Evolutionary conservation across 352 stramenopile genomes (phyloP).

Genomic region (Phytophthora pluvialis): DNA sequence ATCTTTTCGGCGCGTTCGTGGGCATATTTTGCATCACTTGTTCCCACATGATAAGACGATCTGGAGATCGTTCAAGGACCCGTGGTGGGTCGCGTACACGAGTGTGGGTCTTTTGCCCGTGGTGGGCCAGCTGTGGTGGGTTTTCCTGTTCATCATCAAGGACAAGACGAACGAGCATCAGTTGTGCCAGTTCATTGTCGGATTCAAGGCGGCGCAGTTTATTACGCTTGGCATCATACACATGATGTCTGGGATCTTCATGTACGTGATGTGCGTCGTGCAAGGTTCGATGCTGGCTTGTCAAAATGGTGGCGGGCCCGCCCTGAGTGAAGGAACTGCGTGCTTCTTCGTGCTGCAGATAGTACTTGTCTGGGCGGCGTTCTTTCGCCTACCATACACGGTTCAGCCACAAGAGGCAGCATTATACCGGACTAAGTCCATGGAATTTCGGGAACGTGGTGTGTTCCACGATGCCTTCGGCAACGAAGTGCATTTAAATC

Average conservation of each 20-base stretch:
- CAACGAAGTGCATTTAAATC: slow-evolving; percentile 79
- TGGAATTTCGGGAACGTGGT: slow-evolving; percentile 43
- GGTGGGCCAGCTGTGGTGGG: slow-evolving; percentile 91
- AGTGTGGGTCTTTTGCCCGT: slow-evolving; percentile 83
- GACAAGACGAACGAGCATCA: slow-evolving; percentile 94
- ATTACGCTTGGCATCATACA: slow-evolving; percentile 85
- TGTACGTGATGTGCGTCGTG: slow-evolving; percentile 80
- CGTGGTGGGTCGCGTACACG: slow-evolving; percentile 82
- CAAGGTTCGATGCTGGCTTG: slow-evolving; percentile 65
- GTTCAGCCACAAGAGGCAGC: slow-evolving; percentile 62
- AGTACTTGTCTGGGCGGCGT: slow-evolving; percentile 82
- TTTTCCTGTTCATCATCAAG: slow-evolving; percentile 90
- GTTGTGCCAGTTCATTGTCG: slow-evolving; percentile 93
- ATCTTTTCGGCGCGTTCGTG: slow-evolving; percentile 56
- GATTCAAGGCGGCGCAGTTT: slow-evolving; percentile 92
- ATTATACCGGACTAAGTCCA: slow-evolving; percentile 61
- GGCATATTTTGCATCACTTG: slow-evolving; percentile 87
- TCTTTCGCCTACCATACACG: slow-evolving; percentile 87
- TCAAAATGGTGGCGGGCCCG: slow-evolving; percentile 61
- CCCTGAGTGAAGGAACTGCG: slow-evolving; percentile 68
- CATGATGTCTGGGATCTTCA: slow-evolving; percentile 63
- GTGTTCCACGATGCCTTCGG: slow-evolving; percentile 84
- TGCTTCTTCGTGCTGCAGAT: slow-evolving; percentile 90
- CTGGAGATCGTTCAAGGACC: slow-evolving; percentile 86
- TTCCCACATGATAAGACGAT: slow-evolving; percentile 90